phyloP scores from a whole-genome alignment of 768 basidiomycete genomes.

The Termitomyces sp. region DNA sequence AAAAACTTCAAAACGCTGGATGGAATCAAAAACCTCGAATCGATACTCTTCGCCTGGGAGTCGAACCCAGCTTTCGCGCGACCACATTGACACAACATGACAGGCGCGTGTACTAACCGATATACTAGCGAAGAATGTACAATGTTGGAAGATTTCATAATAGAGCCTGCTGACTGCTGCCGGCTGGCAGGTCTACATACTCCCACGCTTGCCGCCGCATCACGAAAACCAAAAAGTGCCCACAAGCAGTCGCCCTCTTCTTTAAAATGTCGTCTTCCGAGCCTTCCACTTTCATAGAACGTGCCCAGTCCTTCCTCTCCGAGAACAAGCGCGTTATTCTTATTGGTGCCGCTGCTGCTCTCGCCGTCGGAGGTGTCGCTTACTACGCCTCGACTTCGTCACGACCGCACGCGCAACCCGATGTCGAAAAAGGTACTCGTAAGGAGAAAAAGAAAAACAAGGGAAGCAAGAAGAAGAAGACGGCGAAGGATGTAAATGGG shows the following conservation, averaged over 20 bases:
- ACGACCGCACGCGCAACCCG: constrained; percentile 25
- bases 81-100: neutral
- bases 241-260: neutral
- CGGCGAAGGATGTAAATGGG: constrained; percentile 55
- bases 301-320: constrained; percentile 63
- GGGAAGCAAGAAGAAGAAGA: constrained; percentile 52
- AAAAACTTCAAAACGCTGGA: too few relatives aligned
- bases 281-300: constrained; percentile 42
- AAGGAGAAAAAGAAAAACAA: constrained; percentile 49
- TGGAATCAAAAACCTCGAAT: too few relatives aligned
- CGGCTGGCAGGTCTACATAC: too few relatives aligned
- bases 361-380: constrained; percentile 71
- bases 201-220: constrained; percentile 7
- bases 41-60: constrained; percentile 4
- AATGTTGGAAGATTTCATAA: too few relatives aligned
- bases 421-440: constrained; percentile 45
- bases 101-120: constrained; percentile 8
- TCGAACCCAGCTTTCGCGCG: constrained; percentile 6
- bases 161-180: neutral
- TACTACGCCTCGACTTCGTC: constrained; percentile 68
- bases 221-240: constrained; percentile 6
- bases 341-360: constrained; percentile 64
- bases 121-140: neutral
- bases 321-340: constrained; percentile 79
- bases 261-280: constrained; percentile 17